A percentile compares a stretch with the other conserved stretches of the same genome.
These are phyloP conservation scores for Orbilia brochopaga DNA, from an alignment of 2,329 filamentous ascomycete genomes.

Conservation along the genomic window DNA sequence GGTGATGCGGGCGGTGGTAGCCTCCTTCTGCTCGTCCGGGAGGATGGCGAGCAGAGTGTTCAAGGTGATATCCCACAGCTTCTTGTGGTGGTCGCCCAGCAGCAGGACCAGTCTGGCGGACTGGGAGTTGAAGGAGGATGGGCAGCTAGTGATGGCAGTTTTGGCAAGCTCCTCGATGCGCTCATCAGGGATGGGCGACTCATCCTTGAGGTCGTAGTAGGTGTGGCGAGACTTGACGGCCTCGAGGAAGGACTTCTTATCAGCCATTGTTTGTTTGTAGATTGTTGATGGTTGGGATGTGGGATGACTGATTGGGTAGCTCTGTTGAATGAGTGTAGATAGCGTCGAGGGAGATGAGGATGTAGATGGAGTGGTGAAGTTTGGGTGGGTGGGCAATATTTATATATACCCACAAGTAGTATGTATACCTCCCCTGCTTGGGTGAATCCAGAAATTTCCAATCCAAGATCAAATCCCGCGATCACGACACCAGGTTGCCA, in stretches of 20 bases:
- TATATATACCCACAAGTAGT: too few relatives aligned
- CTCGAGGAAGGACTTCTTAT: constrained; percentile 64
- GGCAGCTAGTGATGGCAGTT: constrained; percentile 71
- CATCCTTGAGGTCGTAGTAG: constrained; percentile 71
- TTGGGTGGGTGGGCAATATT: too few relatives aligned
- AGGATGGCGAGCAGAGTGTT: constrained; percentile 72
- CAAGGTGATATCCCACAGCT: constrained; percentile 78
- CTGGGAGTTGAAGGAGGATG: constrained; percentile 85
- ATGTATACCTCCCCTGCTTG: too few relatives aligned
- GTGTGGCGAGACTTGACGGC: constrained; percentile 72
- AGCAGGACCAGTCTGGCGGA: constrained; percentile 78
- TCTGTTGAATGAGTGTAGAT: not conserved
- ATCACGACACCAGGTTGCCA: constrained; percentile 38
- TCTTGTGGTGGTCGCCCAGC: constrained; percentile 80
- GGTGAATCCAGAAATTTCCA: too few relatives aligned
- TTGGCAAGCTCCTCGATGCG: constrained; percentile 71
- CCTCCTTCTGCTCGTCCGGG: constrained; percentile 65
- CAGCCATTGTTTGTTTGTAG: constrained; percentile 36
- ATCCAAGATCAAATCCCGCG: not conserved
- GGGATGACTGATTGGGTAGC: constrained; percentile 10
- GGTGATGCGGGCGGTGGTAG: constrained; percentile 62
- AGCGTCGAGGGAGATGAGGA: too few relatives aligned
- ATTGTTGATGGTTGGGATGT: constrained; percentile 5
- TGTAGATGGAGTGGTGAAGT: too few relatives aligned
- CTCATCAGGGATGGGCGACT: constrained; percentile 65